phyloP scores from a whole-genome alignment of 805 yeast species.

The Suhomyces vadensis region DNA sequence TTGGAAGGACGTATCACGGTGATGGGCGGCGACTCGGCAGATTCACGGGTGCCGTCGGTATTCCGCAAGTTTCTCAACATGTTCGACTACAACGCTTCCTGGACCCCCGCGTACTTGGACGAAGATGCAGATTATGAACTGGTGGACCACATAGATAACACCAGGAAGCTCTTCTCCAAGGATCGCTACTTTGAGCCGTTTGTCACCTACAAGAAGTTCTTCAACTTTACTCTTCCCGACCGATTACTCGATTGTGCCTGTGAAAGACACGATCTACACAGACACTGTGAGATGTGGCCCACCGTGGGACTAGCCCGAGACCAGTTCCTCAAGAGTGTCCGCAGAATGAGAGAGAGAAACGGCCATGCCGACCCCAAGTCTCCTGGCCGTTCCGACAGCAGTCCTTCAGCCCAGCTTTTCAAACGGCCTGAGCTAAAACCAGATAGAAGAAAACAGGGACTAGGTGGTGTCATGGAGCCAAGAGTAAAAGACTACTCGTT shows the following conservation, averaged over 20 bases:
- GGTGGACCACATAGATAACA: constrained; percentile 24
- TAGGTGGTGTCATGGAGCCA: constrained; percentile 3
- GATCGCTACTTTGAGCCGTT: constrained; percentile 23
- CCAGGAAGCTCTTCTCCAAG: constrained; percentile 17
- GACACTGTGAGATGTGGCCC: constrained; percentile 26
- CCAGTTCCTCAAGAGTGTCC: constrained; percentile 21
- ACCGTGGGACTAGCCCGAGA: constrained; percentile 27
- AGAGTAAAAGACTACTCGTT: constrained; percentile 27
- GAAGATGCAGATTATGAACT: constrained; percentile 4
- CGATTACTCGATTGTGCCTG: constrained; percentile 32
- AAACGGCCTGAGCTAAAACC: neutral
- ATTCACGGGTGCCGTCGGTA: constrained; percentile 21
- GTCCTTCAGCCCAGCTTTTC: neutral
- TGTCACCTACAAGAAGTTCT: constrained; percentile 28
- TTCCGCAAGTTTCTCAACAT: constrained; percentile 31
- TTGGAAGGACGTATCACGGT: constrained; percentile 30
- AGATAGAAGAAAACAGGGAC: constrained; percentile 2
- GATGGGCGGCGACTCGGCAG: constrained; percentile 17
- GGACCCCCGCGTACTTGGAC: constrained; percentile 29
- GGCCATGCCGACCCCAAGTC: neutral
- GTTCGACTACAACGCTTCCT: constrained; percentile 32
- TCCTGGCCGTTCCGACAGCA: neutral
- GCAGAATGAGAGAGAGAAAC: constrained; percentile 11
- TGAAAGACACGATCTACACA: constrained; percentile 24
- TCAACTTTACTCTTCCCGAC: constrained; percentile 27